Base-by-base conservation (phyloP, 805 yeast species). In the Ogataea salicorniae region DNA sequence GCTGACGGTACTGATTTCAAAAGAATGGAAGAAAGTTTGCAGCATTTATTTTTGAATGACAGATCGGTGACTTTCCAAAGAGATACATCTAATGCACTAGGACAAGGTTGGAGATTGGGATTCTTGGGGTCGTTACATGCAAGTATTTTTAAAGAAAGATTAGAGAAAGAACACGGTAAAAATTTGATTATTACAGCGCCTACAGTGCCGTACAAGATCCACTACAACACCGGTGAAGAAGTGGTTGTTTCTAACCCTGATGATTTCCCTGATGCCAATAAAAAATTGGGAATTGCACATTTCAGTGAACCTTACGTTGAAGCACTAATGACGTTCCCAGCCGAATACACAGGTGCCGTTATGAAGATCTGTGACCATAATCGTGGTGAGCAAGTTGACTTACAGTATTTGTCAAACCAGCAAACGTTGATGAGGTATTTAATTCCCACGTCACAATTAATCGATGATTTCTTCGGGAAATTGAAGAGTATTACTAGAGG, bases 91-190 rank as follows among this genome's bases (percentile, higher is more conserved):
- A 86, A 83, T 61, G 98, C 98, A 0, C 71, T 92, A 48, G 99
- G 99, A 0, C 94, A 91, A 60, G 99, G 99, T 34, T 92, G 99
- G 99, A 80, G 98, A 66, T 69, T 92, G 34, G 99, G 99, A 1
- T 92, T 92, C 62, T 69, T 92, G 31, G 99, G 99, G 0, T 88
- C 97, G 0, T 68, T 92, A 34, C 99, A 92, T 70, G 97, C 98
- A 0, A 84, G 95, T 9, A 97, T 92, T 1, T 92, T 92, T 67
- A 85, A 86, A 58, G 97, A 94, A 58, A 72, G 99, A 43, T 71
- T 92, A 48, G 95, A 90, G 57, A 88, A 87, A 53, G 99, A 92
- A 64, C 91, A 94, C 61, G 98, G 98, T 6, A 90, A 96, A 1
- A 84, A 88, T 51, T 76, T 92, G 52, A 89, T 92, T 50, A 82